Evolutionary conservation across 768 basidiomycete species (phyloP), one percentile per base, ranked within the genome.

Genomic region (Mycena rebaudengoi): DNA sequence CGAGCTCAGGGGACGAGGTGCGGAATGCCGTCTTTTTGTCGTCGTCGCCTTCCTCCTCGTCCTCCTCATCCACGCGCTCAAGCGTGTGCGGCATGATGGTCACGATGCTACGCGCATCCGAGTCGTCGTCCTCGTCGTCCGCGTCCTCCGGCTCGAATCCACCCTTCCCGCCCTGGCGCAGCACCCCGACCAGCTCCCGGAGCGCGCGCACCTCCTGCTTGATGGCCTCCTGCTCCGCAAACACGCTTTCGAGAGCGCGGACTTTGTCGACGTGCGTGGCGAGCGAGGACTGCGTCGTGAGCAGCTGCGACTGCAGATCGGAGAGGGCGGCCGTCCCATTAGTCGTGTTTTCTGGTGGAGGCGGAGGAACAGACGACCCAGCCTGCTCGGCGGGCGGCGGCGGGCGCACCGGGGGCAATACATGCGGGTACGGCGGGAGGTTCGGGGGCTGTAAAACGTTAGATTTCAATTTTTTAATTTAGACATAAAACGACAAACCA

Each of bases 211-310:
- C 88, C 69, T 99, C 96, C 28, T 82, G 80, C 75, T 91, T 91
- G 71, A 98, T 86, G 8, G 79, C 80, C 60, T 98, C 95, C 68
- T 98, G 95, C 77, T 98, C 95, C 1, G 84, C 83, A 37, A 97
- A 81, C 64, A 93, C 85, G 29, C 83, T 86, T 71, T 98, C 97
- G 37, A 99, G 80, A 25, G 90, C 88, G 39, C 89, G 87, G 52
- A 96, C 90, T 75, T 83, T 94, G 65, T 95, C 92, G 39, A 94
- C 85, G 69, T 98, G 95, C 16, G 77, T 81, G 3, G 89, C 84
- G 13, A 99, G 84, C 0, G 89, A 89, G 0, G 82, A 74, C 71
- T 97, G 96, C 0, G 96, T 98, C 40, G 95, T 93, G 44, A 85
- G 85, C 14, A 99, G 84, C 73, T 98, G 94, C 11, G 83, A 74